A percentile compares a stretch with the other conserved stretches of the same genome.
Evolutionary conservation across 805 yeast genomes (phyloP).

Genomic region (Metschnikowia lochheadii): DNA sequence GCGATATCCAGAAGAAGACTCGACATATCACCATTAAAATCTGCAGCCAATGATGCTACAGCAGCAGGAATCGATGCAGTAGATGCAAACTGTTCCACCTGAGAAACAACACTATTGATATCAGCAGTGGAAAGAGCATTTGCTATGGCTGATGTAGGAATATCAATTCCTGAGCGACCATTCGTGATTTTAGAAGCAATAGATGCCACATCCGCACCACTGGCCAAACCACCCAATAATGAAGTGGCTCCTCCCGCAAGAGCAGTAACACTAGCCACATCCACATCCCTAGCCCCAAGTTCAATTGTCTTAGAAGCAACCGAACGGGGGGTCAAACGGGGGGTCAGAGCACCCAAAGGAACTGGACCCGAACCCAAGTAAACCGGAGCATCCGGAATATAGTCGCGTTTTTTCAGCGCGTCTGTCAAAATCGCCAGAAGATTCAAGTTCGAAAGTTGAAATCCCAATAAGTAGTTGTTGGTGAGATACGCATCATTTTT

Average conservation of each 20-base stretch:
- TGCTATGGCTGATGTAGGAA: slow-evolving; percentile 10
- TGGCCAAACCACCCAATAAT: not conserved
- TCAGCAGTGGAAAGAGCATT: slow-evolving; percentile 6
- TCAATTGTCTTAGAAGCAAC: slow-evolving; percentile 7
- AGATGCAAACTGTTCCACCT: slow-evolving; percentile 11
- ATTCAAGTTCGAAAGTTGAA: slow-evolving; percentile 33
- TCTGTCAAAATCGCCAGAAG: slow-evolving; percentile 27
- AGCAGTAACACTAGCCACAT: slow-evolving; percentile 5
- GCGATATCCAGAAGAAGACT: slow-evolving; percentile 21
- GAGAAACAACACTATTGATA: slow-evolving; percentile 8
- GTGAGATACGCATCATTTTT: slow-evolving; percentile 32
- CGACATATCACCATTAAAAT: slow-evolving; percentile 9
- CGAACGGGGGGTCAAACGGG: not conserved
- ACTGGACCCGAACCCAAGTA: too few species aligned
- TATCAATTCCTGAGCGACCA: slow-evolving; percentile 2
- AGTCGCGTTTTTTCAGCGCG: not conserved
- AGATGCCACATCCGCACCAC: slow-evolving; percentile 7
- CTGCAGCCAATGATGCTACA: slow-evolving; percentile 14
- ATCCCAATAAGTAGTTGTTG: slow-evolving; percentile 31
- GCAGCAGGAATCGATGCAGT: slow-evolving; percentile 15
- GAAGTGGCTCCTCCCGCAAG: slow-evolving; percentile 6
- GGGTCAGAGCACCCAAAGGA: too few species aligned
- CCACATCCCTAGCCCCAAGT: not conserved
- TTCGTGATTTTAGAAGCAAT: slow-evolving; percentile 6
- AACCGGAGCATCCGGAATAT: not conserved